A percentile compares a stretch with the other conserved stretches of the same genome.
These are phyloP conservation scores for Sphaerulina populicola DNA, from an alignment of 2,329 filamentous ascomycete species.

Conservation along the genomic window DNA sequence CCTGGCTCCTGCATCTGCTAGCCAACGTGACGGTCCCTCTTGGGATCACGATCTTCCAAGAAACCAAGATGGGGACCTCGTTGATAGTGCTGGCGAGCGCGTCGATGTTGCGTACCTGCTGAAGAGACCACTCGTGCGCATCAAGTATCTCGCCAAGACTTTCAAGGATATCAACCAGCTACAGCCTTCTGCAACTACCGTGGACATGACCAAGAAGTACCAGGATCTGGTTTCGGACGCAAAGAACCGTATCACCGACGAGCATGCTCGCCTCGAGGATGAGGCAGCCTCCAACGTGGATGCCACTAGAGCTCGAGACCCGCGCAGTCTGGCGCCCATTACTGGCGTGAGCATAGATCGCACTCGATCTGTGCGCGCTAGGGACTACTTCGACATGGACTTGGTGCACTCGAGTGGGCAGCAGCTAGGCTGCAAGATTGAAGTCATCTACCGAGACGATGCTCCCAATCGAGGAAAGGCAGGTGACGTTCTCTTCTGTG, in stretches of 20 bases:
- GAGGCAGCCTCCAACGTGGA: constrained; percentile 81
- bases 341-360: constrained; percentile 64
- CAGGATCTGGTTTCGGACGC: constrained; percentile 68
- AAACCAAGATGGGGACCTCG: constrained; percentile 53
- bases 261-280: constrained; percentile 66
- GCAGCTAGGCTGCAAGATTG: constrained; percentile 77
- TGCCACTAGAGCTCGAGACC: constrained; percentile 67
- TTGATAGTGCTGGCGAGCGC: constrained; percentile 64
- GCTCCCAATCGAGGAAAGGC: constrained; percentile 55
- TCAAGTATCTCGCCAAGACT: constrained; percentile 80
- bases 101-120: constrained; percentile 91
- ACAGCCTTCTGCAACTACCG: constrained; percentile 48
- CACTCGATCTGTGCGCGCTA: constrained; percentile 73
- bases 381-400: constrained; percentile 82
- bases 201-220: constrained; percentile 54
- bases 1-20: constrained; percentile 60
- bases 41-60: constrained; percentile 50
- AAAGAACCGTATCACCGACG: constrained; percentile 64
- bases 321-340: constrained; percentile 64
- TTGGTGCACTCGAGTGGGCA: constrained; percentile 84
- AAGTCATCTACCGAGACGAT: constrained; percentile 78
- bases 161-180: constrained; percentile 60
- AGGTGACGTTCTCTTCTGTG: constrained; percentile 86
- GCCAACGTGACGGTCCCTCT: constrained; percentile 34
- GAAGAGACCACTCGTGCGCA: constrained; percentile 75